Conservation (phyloP, 306 rosid genomes). For the Vigna hirtella region DNA sequence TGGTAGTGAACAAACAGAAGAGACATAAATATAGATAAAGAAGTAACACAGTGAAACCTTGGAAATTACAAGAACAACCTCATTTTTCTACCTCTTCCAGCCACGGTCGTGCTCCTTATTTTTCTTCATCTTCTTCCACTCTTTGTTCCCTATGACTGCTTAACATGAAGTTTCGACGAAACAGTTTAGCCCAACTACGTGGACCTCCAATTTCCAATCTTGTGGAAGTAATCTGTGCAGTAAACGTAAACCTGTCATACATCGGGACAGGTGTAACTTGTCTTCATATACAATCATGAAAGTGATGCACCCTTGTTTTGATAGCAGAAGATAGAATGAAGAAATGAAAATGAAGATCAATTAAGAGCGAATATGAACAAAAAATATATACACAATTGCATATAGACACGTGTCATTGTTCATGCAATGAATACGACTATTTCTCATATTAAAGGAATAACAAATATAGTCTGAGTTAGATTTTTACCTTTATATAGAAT, state of each 20-base stretch:
- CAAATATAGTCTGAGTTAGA: no score
- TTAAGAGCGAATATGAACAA: no score
- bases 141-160: background rate
- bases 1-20: conserved; percentile 31
- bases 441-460: background rate
- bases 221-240: background rate
- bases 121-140: background rate
- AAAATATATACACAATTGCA: no score
- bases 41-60: background rate
- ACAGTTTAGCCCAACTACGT: background rate
- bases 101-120: background rate
- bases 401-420: no score
- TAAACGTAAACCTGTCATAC: background rate
- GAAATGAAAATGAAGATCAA: no score
- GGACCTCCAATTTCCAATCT: background rate
- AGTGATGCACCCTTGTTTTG: background rate
- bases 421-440: background rate
- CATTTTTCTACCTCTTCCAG: conserved; percentile 25
- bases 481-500: no score
- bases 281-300: background rate
- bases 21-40: background rate
- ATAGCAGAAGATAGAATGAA: background rate
- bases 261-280: background rate
- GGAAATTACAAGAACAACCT: conserved; percentile 42
- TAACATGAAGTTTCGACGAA: conserved; percentile 34